These are phyloP conservation scores for Pelargonium fulgidum DNA, from an alignment of 441 rosid genomes.

Conservation along the genomic window DNA sequence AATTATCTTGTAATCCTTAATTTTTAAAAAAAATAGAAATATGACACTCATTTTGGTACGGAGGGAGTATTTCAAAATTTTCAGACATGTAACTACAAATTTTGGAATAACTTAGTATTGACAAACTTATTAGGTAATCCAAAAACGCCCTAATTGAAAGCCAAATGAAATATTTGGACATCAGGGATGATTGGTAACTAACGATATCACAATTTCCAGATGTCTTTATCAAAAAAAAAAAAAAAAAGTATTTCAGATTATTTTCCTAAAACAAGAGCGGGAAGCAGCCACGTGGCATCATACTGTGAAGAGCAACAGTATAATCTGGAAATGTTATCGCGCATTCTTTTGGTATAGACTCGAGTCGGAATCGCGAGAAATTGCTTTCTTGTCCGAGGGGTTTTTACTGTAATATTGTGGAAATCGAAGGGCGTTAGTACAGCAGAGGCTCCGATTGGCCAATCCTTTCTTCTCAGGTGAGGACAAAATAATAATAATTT, in stretches of 20 bases:
- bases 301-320: neutral
- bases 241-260: neutral
- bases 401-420: conserved; percentile 5
- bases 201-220: no score
- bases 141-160: no score
- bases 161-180: no score
- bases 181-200: no score
- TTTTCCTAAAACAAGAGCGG: neutral
- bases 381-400: neutral
- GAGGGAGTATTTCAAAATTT: no score
- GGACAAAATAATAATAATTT: neutral
- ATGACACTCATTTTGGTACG: no score
- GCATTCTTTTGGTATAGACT: neutral
- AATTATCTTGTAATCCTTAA: no score
- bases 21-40: no score
- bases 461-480: neutral
- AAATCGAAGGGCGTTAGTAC: neutral
- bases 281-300: conserved; percentile 1
- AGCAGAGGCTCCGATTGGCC: neutral
- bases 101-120: no score
- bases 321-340: conserved; percentile 2
- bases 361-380: conserved; percentile 6
- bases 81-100: no score
- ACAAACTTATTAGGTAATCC: no score
- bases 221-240: no score